These are phyloP conservation scores for Saccharomycopsis vini DNA, from an alignment of 805 yeast genomes.

Conservation along the genomic window DNA sequence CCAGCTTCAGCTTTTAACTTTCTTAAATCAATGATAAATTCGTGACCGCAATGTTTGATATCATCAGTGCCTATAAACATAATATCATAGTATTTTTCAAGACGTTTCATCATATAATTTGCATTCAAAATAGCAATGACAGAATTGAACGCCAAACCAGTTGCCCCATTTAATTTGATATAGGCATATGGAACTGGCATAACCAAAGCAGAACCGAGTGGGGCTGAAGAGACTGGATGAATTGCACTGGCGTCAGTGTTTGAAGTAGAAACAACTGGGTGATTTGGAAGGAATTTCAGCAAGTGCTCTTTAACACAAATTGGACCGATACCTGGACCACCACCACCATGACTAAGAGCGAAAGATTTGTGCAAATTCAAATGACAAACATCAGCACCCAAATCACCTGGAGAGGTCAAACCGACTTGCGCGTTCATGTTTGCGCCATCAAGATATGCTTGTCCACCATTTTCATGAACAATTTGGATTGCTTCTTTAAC, in stretches of 20 bases:
- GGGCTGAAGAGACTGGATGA: conserved; percentile 81
- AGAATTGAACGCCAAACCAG: conserved; percentile 78
- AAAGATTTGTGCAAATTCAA: conserved; percentile 94
- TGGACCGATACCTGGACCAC: conserved; percentile 99
- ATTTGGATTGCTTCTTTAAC: conserved; percentile 77
- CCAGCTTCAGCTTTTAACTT: conserved; percentile 63
- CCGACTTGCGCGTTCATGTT: conserved; percentile 99
- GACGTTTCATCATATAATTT: conserved; percentile 82
- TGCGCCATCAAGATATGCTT: conserved; percentile 96
- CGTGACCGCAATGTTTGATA: conserved; percentile 86
- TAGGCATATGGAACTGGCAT: conserved; percentile 91
- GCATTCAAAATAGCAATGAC: conserved; percentile 90
- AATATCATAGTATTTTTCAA: conserved; percentile 63
- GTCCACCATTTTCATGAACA: conserved; percentile 84
- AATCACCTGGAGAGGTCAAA: conserved; percentile 90
- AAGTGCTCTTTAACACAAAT: conserved; percentile 85
- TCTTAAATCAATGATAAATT: conserved; percentile 86
- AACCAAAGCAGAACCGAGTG: conserved; percentile 91
- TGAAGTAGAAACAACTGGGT: conserved; percentile 51
- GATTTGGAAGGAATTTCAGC: conserved; percentile 74
- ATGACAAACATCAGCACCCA: conserved; percentile 98
- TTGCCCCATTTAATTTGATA: conserved; percentile 87
- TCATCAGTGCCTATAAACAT: conserved; percentile 57
- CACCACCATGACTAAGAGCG: conserved; percentile 98
- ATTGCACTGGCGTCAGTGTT: conserved; percentile 42